A percentile compares a stretch with the other conserved stretches of the same genome.
Conservation (phyloP, 129 eudicot species). For the Heracleum sosnowskyi region DNA sequence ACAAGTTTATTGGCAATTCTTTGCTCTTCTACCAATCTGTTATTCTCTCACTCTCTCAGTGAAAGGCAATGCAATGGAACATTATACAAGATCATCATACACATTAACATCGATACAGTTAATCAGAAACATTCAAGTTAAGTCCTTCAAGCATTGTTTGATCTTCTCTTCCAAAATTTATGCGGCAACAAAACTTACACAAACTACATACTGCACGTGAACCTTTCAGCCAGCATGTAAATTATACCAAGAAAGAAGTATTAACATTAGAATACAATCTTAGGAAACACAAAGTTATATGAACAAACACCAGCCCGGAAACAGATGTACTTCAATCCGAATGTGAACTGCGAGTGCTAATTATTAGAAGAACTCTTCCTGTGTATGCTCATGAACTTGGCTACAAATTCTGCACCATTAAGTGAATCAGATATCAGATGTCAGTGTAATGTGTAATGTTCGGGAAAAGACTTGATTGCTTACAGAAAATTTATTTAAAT, state of each 20-base stretch:
- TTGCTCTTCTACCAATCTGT: too few relatives aligned
- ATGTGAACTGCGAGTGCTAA: slow-evolving; percentile 10
- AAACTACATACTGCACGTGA: background rate
- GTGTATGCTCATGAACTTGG: slow-evolving; percentile 77
- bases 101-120: background rate
- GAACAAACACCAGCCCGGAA: slow-evolving; percentile 7
- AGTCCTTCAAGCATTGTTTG: background rate
- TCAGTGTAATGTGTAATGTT: background rate
- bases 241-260: background rate
- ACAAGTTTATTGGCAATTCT: too few relatives aligned
- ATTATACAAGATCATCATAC: background rate
- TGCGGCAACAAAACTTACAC: background rate
- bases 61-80: background rate
- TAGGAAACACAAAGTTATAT: background rate
- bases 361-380: slow-evolving; percentile 53
- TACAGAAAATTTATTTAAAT: background rate
- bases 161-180: background rate
- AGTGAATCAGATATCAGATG: background rate
- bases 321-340: background rate
- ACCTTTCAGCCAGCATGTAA: background rate
- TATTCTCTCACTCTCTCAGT: too few relatives aligned
- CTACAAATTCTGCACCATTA: slow-evolving; percentile 56
- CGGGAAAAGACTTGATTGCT: background rate
- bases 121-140: background rate
- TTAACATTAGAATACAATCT: background rate